A percentile compares a stretch with the other conserved stretches of the same genome.
Conservation (phyloP, 208 protist genomes). For the Porcisia deanei region DNA sequence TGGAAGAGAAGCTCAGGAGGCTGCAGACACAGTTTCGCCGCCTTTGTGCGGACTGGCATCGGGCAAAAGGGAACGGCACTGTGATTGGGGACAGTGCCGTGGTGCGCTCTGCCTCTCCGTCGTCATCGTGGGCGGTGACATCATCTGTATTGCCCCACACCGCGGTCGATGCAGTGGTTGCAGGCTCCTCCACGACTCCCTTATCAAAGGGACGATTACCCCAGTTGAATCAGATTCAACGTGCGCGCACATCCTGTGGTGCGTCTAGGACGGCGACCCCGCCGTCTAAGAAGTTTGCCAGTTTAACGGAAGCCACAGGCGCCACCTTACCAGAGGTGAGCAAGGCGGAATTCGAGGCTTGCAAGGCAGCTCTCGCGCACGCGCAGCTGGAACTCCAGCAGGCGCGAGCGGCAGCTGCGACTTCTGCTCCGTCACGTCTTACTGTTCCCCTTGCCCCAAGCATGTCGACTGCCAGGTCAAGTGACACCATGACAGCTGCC, state of each 20-base stretch:
- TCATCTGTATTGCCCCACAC: constrained; percentile 5
- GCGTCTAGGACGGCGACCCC: background rate
- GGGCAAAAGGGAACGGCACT: constrained; percentile 3
- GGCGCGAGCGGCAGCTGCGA: constrained; percentile 26
- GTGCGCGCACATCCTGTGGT: background rate
- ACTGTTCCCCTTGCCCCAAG: background rate
- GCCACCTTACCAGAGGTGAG: background rate
- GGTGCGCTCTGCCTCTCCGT: no score
- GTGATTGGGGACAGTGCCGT: background rate
- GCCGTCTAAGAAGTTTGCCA: background rate
- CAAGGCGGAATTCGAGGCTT: constrained; percentile 33
- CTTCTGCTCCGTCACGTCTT: background rate
- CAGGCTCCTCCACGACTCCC: background rate
- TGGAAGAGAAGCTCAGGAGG: constrained; percentile 63
- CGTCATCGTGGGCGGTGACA: background rate
- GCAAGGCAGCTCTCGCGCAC: constrained; percentile 46
- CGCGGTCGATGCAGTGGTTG: background rate
- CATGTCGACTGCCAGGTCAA: background rate
- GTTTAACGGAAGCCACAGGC: background rate
- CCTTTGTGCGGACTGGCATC: constrained; percentile 60
- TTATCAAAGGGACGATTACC: constrained; percentile 1
- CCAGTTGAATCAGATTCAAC: constrained; percentile 8
- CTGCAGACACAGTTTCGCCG: constrained; percentile 79
- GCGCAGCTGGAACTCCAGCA: constrained; percentile 47
- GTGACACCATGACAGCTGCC: background rate